Evolutionary conservation across 179 eudicot species (phyloP).

Genomic region (Gypsophila paniculata): DNA sequence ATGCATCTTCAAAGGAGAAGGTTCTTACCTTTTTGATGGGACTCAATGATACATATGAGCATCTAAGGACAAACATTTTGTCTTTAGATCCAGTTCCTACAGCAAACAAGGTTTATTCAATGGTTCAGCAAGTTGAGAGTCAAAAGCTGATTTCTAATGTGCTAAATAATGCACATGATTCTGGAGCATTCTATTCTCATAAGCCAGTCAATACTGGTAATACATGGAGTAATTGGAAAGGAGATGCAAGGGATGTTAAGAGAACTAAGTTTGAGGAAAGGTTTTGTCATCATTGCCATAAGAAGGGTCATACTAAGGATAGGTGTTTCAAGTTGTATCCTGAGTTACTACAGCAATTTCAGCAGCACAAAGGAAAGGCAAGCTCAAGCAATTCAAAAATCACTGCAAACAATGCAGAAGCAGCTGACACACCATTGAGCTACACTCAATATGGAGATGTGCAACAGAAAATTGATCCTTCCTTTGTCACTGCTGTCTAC

Average conservation of each 20-base stretch:
- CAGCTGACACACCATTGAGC: neutral
- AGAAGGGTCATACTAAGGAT: neutral
- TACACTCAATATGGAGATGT: neutral
- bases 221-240: too few relatives aligned
- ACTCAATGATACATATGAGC: neutral
- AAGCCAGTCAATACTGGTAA: too few relatives aligned
- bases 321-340: neutral
- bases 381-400: neutral
- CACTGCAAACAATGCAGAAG: neutral
- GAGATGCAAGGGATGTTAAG: neutral
- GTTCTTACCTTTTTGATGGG: neutral
- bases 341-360: too few relatives aligned
- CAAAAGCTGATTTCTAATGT: neutral
- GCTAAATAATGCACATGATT: too few relatives aligned
- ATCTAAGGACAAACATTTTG: neutral
- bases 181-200: too few relatives aligned
- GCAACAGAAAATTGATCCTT: neutral
- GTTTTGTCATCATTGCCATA: neutral
- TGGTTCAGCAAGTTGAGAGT: neutral
- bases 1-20: neutral
- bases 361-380: too few relatives aligned
- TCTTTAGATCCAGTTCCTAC: constrained; percentile 6
- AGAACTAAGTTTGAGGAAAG: neutral
- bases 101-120: neutral
- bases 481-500: neutral